phyloP scores from a whole-genome alignment of 768 basidiomycete genomes.

The Suillus sp. region DNA sequence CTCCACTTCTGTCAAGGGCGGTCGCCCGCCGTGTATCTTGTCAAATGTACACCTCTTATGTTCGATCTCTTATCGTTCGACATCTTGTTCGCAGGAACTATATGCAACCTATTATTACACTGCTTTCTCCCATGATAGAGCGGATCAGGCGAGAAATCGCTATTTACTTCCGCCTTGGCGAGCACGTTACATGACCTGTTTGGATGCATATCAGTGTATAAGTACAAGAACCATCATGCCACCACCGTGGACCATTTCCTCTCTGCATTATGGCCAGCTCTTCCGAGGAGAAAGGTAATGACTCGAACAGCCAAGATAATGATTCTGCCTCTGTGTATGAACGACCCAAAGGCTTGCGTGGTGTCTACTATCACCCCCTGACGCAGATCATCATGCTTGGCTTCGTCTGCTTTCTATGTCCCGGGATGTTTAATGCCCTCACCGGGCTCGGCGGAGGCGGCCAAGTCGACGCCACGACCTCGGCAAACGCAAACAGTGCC shows the following conservation, averaged over 20 bases:
- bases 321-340: conserved; percentile 29
- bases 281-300: conserved; percentile 12
- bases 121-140: not conserved
- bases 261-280: not conserved
- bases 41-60: too few relatives aligned
- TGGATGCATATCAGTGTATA: not conserved
- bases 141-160: not conserved
- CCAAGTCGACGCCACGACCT: conserved; percentile 62
- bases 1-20: too few relatives aligned
- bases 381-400: conserved; percentile 67
- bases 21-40: not conserved
- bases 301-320: not conserved
- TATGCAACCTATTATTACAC: not conserved
- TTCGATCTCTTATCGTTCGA: conserved; percentile 7
- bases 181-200: not conserved
- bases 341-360: conserved; percentile 51
- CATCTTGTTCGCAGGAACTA: not conserved
- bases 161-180: not conserved
- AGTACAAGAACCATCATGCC: not conserved
- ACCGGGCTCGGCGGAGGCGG: conserved; percentile 80
- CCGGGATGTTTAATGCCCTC: conserved; percentile 74
- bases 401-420: conserved; percentile 58
- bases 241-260: not conserved
- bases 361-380: conserved; percentile 59
- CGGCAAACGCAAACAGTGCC: conserved; percentile 69